These are phyloP conservation scores for Brassica juncea DNA, from an alignment of 345 rosid genomes.

Conservation along the genomic window DNA sequence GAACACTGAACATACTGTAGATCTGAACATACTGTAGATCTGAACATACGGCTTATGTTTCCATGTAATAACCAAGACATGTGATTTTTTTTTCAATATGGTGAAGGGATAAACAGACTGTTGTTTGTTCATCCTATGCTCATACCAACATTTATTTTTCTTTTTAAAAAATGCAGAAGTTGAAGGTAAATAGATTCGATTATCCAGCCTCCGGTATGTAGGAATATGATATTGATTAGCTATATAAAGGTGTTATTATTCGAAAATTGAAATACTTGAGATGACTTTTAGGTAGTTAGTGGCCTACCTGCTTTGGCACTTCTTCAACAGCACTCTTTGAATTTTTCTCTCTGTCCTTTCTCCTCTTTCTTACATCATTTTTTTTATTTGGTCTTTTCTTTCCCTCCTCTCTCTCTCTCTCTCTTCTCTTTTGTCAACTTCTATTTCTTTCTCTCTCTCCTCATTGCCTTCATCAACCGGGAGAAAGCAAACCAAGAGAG, in stretches of 20 bases:
- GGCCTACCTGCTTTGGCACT: conserved; percentile 43
- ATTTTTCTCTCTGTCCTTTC: conserved; percentile 21
- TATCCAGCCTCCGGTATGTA: too few relatives aligned
- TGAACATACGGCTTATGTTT: conserved; percentile 7
- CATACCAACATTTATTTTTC: too few relatives aligned
- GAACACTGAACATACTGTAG: not conserved
- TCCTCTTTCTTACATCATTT: not conserved
- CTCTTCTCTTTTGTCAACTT: conserved; percentile 17
- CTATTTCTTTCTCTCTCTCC: not conserved
- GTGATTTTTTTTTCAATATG: too few relatives aligned
- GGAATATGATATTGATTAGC: not conserved
- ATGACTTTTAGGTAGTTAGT: conserved; percentile 21
- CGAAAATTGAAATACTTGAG: not conserved
- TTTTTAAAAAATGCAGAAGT: too few relatives aligned
- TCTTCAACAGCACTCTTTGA: conserved; percentile 42
- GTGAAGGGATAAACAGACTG: too few relatives aligned
- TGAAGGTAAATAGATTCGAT: too few relatives aligned
- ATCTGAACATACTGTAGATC: not conserved
- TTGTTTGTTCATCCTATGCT: too few relatives aligned
- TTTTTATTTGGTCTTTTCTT: not conserved
- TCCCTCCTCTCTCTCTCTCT: conserved; percentile 10
- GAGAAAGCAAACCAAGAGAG: not conserved
- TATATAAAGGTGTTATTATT: not conserved
- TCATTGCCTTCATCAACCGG: not conserved
- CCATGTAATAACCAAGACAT: not conserved